A percentile compares a stretch with the other conserved stretches of the same genome.
Conservation (phyloP, 2,329 filamentous ascomycete genomes). For the Colletotrichum noveboracense region DNA sequence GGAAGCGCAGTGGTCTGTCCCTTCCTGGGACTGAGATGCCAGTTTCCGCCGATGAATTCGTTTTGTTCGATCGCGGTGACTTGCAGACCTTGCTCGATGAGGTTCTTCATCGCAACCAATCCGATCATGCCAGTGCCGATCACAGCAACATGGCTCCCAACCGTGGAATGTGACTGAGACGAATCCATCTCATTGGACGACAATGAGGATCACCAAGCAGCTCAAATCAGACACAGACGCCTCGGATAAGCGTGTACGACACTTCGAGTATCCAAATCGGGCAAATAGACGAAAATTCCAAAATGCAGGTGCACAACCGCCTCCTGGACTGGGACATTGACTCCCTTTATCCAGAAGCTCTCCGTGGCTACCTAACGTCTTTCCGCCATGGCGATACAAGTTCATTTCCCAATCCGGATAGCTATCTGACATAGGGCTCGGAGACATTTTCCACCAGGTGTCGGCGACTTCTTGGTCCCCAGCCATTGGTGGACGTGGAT, state of each 20-base stretch:
- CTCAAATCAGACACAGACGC: background rate
- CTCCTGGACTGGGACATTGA: background rate
- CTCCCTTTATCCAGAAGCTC: background rate
- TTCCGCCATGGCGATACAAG: background rate
- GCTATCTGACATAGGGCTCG: background rate
- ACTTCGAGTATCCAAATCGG: background rate
- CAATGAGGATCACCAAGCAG: background rate
- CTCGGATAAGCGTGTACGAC: background rate
- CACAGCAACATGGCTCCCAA: conserved; percentile 30
- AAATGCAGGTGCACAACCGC: background rate
- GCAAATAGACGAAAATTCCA: background rate
- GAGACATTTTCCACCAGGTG: background rate
- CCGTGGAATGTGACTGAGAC: background rate
- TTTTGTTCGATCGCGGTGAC: conserved; percentile 17
- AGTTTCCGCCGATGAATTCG: conserved; percentile 17
- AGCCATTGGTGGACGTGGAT: background rate
- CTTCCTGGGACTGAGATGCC: conserved; percentile 1
- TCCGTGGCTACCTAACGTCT: background rate
- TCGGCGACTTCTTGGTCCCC: background rate
- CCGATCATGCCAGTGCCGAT: conserved; percentile 24
- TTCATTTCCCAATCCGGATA: background rate
- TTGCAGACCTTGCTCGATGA: conserved; percentile 18
- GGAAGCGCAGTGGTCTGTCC: conserved; percentile 5
- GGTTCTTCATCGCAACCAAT: conserved; percentile 20
- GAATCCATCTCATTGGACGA: background rate